A percentile compares a stretch with the other conserved stretches of the same genome.
Evolutionary conservation across 352 stramenopile genomes (phyloP).

Genomic region (Globisporangium paroecandrum): DNA sequence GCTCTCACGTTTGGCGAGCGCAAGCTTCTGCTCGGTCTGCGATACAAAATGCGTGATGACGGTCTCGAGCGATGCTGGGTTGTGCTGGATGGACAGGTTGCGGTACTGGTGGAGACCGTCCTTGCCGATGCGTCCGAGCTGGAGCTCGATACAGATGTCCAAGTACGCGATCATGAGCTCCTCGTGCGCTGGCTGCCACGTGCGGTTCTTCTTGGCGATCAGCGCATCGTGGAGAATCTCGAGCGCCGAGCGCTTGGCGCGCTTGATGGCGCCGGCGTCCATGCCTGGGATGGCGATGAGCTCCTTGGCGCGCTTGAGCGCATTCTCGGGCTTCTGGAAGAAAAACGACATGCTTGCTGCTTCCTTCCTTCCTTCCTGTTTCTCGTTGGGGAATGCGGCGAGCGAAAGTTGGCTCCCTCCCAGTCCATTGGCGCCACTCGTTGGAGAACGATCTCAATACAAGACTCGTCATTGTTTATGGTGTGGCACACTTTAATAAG

Average conservation of each 20-base stretch:
- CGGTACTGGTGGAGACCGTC: conserved; percentile 98
- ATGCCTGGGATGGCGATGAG: conserved; percentile 73
- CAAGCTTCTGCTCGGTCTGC: conserved; percentile 87
- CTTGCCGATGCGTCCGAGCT: conserved; percentile 93
- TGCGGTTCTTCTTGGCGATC: conserved; percentile 93
- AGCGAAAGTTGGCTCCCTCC: neutral
- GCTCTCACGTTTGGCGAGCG: conserved; percentile 78
- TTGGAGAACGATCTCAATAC: neutral
- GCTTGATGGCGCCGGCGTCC: conserved; percentile 64
- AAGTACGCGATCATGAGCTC: conserved; percentile 97
- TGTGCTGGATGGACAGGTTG: conserved; percentile 93
- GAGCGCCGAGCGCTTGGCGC: conserved; percentile 77
- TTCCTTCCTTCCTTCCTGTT: neutral
- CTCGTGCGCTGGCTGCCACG: conserved; percentile 96
- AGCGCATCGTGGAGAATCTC: conserved; percentile 94
- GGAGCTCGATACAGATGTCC: conserved; percentile 95
- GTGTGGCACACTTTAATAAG: neutral
- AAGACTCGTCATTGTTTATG: neutral
- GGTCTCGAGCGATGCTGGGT: conserved; percentile 93
- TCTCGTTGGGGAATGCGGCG: conserved; percentile 3
- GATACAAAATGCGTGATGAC: conserved; percentile 93
- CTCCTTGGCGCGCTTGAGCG: conserved; percentile 89
- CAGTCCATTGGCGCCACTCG: conserved; percentile 5
- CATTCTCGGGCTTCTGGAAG: conserved; percentile 91
- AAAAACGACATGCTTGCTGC: conserved; percentile 66